Base-by-base conservation (phyloP, 2,329 filamentous ascomycete species). In the Colletotrichum eremochloae region DNA sequence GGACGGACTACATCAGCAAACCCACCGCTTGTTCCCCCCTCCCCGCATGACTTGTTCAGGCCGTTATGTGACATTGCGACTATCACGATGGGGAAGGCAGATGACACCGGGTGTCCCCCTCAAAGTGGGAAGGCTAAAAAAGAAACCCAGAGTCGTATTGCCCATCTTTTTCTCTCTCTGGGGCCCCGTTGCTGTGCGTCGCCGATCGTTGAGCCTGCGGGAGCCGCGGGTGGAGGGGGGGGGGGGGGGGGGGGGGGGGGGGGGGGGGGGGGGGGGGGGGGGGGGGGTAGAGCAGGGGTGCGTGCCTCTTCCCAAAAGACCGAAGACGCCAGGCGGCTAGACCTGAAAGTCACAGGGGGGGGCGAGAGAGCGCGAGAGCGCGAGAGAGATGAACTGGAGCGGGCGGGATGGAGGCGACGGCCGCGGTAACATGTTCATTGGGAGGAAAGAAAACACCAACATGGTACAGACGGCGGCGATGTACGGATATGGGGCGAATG, bases 201-300 rank as follows among this genome's bases (percentile, higher is more conserved):
- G 63, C 38, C 24, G 42, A 64, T 33, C 38, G 46, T 70, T 60
- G 67, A 55, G 46, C 38, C 46, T 55, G 55, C 58, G 46, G 33
- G 42, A 60, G 61, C 53, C 61, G 31, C 3, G 15, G 18, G 36
- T 15, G 7, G 33, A 5, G 6, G 36, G 33, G n/a, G 20, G 44
- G 31, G 8, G 14, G 36, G 31, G 36, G 18, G 44, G 31, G 2
- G 8, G 42, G 15, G n/a, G n/a, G n/a, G n/a, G 8, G 14, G 36
- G 31, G 36, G 18, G 44, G 31, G 3, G 8, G 42, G 15, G 8
- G 14, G 36, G 31, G 36, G 18, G 8, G 14, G 36, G 31, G 36
- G 18, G 44, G 31, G 3, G 8, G 42, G 15, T 24, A 24, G 24
- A 24, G 53, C 31, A 55, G 31, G 31, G 44, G 29, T 18, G 20